These are phyloP conservation scores for Chaetomium globosum DNA, from an alignment of 2,329 filamentous ascomycete species.

Conservation along the genomic window DNA sequence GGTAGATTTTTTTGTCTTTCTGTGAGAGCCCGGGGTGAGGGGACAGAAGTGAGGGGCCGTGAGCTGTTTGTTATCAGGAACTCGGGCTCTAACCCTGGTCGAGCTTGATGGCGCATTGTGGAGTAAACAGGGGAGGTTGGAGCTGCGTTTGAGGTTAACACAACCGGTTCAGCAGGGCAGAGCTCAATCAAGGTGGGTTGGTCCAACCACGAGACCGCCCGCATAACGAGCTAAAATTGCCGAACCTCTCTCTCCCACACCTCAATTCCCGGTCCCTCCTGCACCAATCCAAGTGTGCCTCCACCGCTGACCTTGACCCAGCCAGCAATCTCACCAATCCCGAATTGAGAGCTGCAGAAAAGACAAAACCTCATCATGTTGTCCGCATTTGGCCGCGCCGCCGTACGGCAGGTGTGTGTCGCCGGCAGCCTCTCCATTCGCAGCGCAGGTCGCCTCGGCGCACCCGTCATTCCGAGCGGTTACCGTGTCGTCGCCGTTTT, in stretches of 20 bases:
- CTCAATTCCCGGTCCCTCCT: background rate
- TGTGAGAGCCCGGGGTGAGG: background rate
- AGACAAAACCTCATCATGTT: slow-evolving; percentile 32
- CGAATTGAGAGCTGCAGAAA: slow-evolving; percentile 3
- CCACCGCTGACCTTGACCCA: slow-evolving; percentile 4
- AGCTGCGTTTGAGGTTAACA: slow-evolving; percentile 19
- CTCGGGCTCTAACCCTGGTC: slow-evolving; percentile 12
- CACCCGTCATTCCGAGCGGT: slow-evolving; percentile 24
- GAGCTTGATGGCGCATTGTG: background rate
- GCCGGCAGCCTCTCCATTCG: slow-evolving; percentile 26
- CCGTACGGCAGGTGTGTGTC: slow-evolving; percentile 32
- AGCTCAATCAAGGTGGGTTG: slow-evolving; percentile 1
- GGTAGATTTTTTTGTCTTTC: no score
- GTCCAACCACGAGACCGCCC: slow-evolving; percentile 17
- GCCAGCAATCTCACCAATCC: slow-evolving; percentile 9
- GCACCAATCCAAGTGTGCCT: background rate
- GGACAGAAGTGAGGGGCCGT: background rate
- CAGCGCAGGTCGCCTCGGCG: slow-evolving; percentile 13
- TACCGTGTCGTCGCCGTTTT: slow-evolving; percentile 26
- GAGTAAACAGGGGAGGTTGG: slow-evolving; percentile 18
- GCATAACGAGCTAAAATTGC: slow-evolving; percentile 18
- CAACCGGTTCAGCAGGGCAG: slow-evolving; percentile 13
- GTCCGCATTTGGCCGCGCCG: slow-evolving; percentile 34
- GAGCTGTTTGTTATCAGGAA: slow-evolving; percentile 5
- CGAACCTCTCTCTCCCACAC: slow-evolving; percentile 6